Evolutionary conservation across 2,329 filamentous ascomycete genomes (phyloP).

Genomic region (Pseudogymnoascus sp.): DNA sequence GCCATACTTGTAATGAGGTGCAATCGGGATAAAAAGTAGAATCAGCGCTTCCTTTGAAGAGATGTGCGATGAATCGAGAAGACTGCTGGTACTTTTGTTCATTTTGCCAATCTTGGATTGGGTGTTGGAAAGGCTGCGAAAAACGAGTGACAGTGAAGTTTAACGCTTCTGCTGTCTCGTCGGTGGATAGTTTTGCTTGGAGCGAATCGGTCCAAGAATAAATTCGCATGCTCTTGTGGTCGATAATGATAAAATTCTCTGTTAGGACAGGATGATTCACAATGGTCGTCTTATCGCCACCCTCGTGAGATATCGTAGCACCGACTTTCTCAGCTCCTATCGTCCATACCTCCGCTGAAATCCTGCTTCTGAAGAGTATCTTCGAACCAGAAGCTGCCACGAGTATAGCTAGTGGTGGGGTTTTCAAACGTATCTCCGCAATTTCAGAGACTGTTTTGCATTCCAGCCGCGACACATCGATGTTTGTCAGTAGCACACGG

Average conservation of each 20-base stretch:
- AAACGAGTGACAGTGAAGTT: neutral
- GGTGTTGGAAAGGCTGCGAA: neutral
- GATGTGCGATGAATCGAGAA: neutral
- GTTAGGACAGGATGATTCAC: neutral
- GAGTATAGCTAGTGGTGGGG: neutral
- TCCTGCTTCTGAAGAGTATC: neutral
- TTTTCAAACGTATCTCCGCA: neutral
- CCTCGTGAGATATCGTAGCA: neutral
- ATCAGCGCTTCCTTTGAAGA: neutral
- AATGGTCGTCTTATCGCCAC: neutral
- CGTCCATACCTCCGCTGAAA: neutral
- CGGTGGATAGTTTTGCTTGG: neutral
- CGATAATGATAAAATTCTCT: neutral
- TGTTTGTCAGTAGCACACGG: constrained; percentile 21
- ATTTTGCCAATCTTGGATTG: neutral
- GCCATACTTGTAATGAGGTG: neutral
- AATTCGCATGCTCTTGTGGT: neutral
- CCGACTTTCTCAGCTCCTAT: neutral
- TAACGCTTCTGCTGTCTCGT: neutral
- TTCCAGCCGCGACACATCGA: neutral
- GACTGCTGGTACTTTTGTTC: neutral
- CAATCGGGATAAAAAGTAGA: neutral
- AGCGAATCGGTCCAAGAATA: neutral
- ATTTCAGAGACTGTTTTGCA: neutral
- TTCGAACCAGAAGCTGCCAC: neutral